phyloP scores from a whole-genome alignment of 106 monocot species.

The Dendrobium catenatum region DNA sequence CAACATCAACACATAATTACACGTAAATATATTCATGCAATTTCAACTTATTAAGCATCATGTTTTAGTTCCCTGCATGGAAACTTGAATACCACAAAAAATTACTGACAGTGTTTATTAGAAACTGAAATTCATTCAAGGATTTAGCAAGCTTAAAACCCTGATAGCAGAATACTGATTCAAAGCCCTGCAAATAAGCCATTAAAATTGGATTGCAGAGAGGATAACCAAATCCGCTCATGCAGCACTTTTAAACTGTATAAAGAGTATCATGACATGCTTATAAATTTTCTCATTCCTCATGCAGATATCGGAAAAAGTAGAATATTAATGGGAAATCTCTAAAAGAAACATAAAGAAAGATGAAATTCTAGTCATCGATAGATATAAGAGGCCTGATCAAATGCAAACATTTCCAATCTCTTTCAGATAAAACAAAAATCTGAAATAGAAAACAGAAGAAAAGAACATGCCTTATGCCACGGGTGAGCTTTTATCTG shows the following conservation, averaged over 20 bases:
- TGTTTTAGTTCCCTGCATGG: no score
- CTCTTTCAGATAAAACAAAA: not conserved
- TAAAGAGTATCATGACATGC: not conserved
- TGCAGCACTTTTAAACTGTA: not conserved
- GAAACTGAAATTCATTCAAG: not conserved
- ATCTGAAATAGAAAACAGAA: not conserved
- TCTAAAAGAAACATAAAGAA: not conserved
- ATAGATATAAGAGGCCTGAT: no score
- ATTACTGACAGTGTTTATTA: not conserved
- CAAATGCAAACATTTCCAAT: not conserved
- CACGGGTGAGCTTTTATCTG: conserved; percentile 94
- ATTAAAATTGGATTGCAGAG: not conserved
- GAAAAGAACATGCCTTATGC: conserved; percentile 55
- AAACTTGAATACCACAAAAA: no score
- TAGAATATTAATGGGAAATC: not conserved
- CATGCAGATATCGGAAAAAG: not conserved
- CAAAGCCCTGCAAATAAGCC: not conserved
- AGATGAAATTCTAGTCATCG: no score
- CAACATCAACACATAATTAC: no score
- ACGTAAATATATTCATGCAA: no score
- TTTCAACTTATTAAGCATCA: no score
- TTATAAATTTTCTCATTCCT: not conserved
- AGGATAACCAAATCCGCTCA: not conserved
- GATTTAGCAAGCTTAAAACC: not conserved
- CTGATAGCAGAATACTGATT: not conserved